Base-by-base conservation (phyloP, 108 stramenopile species). In the Nitzschia sp. region DNA sequence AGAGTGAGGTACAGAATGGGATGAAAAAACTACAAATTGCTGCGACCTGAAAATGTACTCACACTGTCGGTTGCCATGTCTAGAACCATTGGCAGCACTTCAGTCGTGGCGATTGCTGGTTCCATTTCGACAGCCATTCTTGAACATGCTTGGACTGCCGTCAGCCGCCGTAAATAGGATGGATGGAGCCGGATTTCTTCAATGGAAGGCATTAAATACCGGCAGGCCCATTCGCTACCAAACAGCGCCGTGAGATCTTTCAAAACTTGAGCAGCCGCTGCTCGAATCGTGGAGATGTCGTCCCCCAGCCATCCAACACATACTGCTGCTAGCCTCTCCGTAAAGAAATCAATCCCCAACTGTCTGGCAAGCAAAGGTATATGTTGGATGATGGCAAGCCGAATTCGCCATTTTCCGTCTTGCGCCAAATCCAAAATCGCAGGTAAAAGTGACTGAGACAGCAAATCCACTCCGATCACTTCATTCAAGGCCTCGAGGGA, bases 331-430 rank as follows among this genome's bases (percentile, higher is more conserved):
- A 98, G 74, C 63, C 89, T 80, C 17, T 94, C 92, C 29, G 80
- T 83, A 73, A 98, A 97, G 69, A 96, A 93, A 3, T 85, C 85
- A 52, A 66, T 79, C 5, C 97, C 99, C 19, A 99, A 82, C 66
- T 99, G 96, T 63, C 86, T 82, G 4, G 96, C 97, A 45, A 99
- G 72, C 38, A 94, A 68, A 11, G 99, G 99, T 41, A 95, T 92
- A 69, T 94, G 94, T 61, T 95, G 86, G 54, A 99, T 96, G 57
- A 98, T 96, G 13, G 97, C 97, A 2, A 96, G 75, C 28, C 99
- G 89, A 68, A 98, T 96, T 58, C 97, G 79, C 98, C 98, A 98
- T 75, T 97, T 96, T 48, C 89, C 85, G 80, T 98, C 97, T 72
- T 97, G 91, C 9, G 97, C 96, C 45, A 99, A 76, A 65, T 97